Conservation (phyloP, 176 grass and related monocot species). For the Ensete glaucum region DNA sequence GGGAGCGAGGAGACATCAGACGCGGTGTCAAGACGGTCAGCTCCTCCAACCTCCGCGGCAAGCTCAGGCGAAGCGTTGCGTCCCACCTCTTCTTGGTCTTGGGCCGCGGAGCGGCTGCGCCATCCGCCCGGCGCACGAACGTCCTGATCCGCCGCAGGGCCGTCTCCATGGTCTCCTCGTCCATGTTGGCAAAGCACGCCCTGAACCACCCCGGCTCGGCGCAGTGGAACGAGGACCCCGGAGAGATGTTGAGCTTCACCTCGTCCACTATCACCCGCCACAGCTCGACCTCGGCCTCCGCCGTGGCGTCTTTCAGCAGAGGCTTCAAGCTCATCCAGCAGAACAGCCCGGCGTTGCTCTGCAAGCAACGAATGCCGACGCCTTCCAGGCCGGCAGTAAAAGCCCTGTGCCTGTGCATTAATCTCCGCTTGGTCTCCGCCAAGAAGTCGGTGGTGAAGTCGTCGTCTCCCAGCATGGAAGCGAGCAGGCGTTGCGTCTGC, state of each 20-base stretch:
- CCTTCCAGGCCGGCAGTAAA: conserved; percentile 43
- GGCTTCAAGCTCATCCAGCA: conserved; percentile 72
- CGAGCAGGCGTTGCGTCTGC: conserved; percentile 76
- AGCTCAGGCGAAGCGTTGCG: conserved; percentile 29
- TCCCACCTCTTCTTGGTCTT: conserved; percentile 31
- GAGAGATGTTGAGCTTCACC: conserved; percentile 83
- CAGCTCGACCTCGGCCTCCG: conserved; percentile 57
- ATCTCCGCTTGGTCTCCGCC: conserved; percentile 27
- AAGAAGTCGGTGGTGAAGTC: conserved; percentile 48
- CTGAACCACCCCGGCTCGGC: conserved; percentile 82
- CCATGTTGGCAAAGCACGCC: conserved; percentile 90
- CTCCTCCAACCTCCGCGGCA: conserved; percentile 23
- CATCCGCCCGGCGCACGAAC: conserved; percentile 32
- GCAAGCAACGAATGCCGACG: conserved; percentile 46
- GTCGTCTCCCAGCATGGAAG: conserved; percentile 57
- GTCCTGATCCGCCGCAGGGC: conserved; percentile 49
- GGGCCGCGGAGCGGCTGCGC: not conserved
- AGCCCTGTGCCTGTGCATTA: conserved; percentile 32
- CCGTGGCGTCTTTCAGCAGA: conserved; percentile 48
- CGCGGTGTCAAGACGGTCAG: not conserved
- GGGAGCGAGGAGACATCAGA: conserved; percentile 39
- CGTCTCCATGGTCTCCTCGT: conserved; percentile 54
- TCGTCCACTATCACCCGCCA: conserved; percentile 51
- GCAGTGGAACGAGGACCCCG: conserved; percentile 80
- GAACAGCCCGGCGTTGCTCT: conserved; percentile 65